Evolutionary conservation across 2,329 filamentous ascomycete genomes (phyloP).

Genomic region (Neurospora sp.): DNA sequence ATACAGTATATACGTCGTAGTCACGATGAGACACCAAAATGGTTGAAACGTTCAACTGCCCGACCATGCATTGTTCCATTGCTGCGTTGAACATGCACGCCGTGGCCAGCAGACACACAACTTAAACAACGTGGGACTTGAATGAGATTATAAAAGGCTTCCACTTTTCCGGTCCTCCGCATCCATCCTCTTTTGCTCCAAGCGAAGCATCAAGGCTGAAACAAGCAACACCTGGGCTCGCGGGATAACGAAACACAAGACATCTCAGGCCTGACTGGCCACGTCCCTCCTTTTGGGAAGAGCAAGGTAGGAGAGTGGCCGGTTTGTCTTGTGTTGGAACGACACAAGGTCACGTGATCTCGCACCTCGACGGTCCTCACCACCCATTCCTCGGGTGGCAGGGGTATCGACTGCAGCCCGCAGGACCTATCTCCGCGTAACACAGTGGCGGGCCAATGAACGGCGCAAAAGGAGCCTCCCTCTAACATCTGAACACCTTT

Average conservation of each 20-base stretch:
- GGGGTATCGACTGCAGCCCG: constrained; percentile 1
- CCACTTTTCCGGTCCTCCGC: background rate
- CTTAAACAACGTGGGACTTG: background rate
- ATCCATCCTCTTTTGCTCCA: background rate
- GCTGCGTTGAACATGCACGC: background rate
- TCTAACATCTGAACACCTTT: constrained; percentile 21
- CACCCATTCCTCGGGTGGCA: background rate
- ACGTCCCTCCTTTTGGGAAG: background rate
- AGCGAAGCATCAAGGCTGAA: background rate
- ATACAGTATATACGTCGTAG: background rate
- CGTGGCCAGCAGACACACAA: background rate
- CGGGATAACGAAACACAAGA: background rate
- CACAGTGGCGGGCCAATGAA: constrained; percentile 11
- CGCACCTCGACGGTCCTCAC: background rate
- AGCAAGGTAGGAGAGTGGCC: background rate
- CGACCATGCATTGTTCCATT: background rate
- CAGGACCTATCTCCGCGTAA: constrained; percentile 2
- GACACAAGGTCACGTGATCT: constrained; percentile 1
- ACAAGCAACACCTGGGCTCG: background rate
- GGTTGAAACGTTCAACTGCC: background rate
- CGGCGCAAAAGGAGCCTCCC: constrained; percentile 12
- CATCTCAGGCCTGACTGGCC: background rate
- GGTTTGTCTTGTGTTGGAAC: background rate
- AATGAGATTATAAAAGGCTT: background rate
- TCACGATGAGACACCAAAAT: background rate